Evolutionary conservation across 2,329 filamentous ascomycete species (phyloP).

Genomic region (Aspergillus japonicus): DNA sequence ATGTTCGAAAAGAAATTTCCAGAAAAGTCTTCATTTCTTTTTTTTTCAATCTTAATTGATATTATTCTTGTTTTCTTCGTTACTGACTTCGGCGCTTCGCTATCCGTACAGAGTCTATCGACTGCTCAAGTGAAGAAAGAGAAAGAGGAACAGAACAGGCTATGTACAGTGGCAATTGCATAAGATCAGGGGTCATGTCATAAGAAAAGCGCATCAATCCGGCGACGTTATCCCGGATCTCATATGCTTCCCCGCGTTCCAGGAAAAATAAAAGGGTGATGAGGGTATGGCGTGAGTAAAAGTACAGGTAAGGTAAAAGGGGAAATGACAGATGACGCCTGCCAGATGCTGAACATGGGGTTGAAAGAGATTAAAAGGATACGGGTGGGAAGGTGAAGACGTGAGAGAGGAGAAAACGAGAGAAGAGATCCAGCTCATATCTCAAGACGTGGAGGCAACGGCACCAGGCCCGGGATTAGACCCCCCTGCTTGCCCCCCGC

Average conservation of each 20-base stretch:
- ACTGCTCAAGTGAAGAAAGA: conserved; percentile 21
- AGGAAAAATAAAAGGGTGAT: conserved; percentile 4
- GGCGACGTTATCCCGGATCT: conserved; percentile 23
- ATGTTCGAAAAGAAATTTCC: conserved; percentile 2
- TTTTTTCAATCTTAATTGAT: conserved; percentile 32
- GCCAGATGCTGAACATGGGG: conserved; percentile 33
- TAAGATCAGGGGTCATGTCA: conserved; percentile 25
- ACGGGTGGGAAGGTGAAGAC: conserved; percentile 7
- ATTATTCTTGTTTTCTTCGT: conserved; percentile 31
- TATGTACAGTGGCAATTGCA: conserved; percentile 42
- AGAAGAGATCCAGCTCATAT: conserved; percentile 26
- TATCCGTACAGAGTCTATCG: conserved; percentile 38
- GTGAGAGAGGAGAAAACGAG: conserved; percentile 18
- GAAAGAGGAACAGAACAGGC: conserved; percentile 22
- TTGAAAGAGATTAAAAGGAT: conserved; percentile 16
- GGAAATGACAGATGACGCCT: conserved; percentile 29
- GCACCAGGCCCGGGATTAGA: conserved; percentile 33
- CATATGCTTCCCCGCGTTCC: conserved; percentile 17
- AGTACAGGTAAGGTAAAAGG: conserved; percentile 22
- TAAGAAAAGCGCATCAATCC: conserved; percentile 19
- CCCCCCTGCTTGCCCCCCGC: conserved; percentile 26
- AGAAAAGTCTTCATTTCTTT: conserved; percentile 20
- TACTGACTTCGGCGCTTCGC: conserved; percentile 38
- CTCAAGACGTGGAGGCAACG: conserved; percentile 29
- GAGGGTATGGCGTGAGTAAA: conserved; percentile 26